A percentile compares a stretch with the other conserved stretches of the same genome.
Evolutionary conservation across 2,329 filamentous ascomycete species (phyloP).

Genomic region (Aureobasidium leucospermi): DNA sequence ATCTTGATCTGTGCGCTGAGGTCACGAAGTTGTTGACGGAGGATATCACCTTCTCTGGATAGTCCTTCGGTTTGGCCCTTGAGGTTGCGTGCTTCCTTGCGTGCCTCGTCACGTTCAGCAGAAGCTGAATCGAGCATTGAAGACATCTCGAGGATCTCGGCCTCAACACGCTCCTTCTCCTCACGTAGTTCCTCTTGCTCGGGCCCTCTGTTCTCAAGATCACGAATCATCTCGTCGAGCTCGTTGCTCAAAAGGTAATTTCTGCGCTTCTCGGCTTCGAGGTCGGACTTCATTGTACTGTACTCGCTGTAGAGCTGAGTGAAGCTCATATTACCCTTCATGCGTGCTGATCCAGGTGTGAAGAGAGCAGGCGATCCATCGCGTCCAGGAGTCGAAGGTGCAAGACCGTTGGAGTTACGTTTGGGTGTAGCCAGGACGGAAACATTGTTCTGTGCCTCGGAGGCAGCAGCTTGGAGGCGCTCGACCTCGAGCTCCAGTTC

Average conservation of each 20-base stretch:
- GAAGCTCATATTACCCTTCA: slow-evolving; percentile 48
- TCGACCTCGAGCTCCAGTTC: slow-evolving; percentile 59
- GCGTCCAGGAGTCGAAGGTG: slow-evolving; percentile 13
- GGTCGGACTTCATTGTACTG: slow-evolving; percentile 58
- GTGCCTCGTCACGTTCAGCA: slow-evolving; percentile 69
- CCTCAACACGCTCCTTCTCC: slow-evolving; percentile 72
- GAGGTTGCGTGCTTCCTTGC: slow-evolving; percentile 70
- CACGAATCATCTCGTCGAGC: slow-evolving; percentile 77
- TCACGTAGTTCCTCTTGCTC: slow-evolving; percentile 79
- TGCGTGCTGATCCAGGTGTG: slow-evolving; percentile 46
- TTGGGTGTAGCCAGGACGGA: slow-evolving; percentile 43
- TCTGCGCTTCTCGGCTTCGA: slow-evolving; percentile 66
- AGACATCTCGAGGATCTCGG: slow-evolving; percentile 70
- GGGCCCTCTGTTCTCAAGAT: slow-evolving; percentile 77
- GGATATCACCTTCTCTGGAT: slow-evolving; percentile 62
- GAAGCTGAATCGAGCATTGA: slow-evolving; percentile 74
- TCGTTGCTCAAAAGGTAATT: slow-evolving; percentile 68
- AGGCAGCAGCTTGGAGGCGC: slow-evolving; percentile 44
- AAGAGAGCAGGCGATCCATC: slow-evolving; percentile 24
- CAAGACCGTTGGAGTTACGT: slow-evolving; percentile 42
- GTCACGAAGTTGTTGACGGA: slow-evolving; percentile 82
- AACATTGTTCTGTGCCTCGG: slow-evolving; percentile 20
- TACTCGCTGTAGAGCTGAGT: slow-evolving; percentile 60
- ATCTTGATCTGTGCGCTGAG: slow-evolving; percentile 85
- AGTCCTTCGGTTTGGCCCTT: slow-evolving; percentile 62